phyloP scores from a whole-genome alignment of 345 rosid genomes.

The Chamaenerion angustifolium region DNA sequence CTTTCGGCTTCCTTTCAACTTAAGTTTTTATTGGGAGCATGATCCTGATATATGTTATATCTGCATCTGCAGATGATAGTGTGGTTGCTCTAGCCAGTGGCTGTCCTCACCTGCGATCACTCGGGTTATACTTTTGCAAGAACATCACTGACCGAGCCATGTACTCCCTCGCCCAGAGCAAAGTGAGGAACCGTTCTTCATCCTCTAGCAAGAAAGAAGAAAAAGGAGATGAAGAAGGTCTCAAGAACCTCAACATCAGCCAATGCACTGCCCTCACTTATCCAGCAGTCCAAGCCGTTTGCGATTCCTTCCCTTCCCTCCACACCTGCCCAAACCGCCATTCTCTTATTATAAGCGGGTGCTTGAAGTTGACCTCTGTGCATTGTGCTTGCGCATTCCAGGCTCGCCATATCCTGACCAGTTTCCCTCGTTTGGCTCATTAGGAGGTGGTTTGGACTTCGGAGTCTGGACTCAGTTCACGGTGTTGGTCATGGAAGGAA shows the following conservation, averaged over 20 bases:
- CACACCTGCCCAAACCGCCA: constrained; percentile 95
- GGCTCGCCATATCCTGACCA: constrained; percentile 37
- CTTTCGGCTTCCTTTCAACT: no score
- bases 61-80: constrained; percentile 45
- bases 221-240: constrained; percentile 55
- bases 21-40: no score
- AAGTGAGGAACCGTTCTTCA: constrained; percentile 43
- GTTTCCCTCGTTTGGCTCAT: constrained; percentile 41
- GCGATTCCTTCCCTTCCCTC: constrained; percentile 87
- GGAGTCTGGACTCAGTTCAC: not conserved
- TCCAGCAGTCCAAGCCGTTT: constrained; percentile 79
- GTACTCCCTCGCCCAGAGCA: constrained; percentile 64
- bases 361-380: constrained; percentile 74
- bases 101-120: constrained; percentile 64
- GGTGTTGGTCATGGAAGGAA: no score
- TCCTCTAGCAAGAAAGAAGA: constrained; percentile 22
- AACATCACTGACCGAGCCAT: constrained; percentile 85
- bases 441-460: no score
- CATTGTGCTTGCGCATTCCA: constrained; percentile 80
- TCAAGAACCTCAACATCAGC: constrained; percentile 79
- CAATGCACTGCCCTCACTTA: constrained; percentile 96
- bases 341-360: constrained; percentile 94
- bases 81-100: constrained; percentile 75
- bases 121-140: constrained; percentile 78
- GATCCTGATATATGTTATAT: no score